Evolutionary conservation across 306 rosid genomes (phyloP), one percentile per base, ranked within the genome.

Genomic region (Fragaria iinumae): DNA sequence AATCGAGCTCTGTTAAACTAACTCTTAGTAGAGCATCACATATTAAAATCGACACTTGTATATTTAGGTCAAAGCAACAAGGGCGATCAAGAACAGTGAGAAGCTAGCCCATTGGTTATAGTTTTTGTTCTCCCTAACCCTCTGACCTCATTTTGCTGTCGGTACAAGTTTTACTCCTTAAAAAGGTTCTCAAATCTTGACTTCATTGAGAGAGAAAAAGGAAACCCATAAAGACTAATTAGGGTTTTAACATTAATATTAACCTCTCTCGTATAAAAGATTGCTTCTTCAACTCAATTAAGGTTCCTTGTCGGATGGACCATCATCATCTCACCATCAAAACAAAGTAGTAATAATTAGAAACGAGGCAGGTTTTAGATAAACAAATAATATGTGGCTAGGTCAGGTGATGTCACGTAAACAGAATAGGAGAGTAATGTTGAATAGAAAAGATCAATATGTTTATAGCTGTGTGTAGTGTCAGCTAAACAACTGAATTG

Each of bases 401-500:
- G 85, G 73, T 69, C 59, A 79, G 29, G 29, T 84, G 88, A 84
- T 86, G 89, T 86, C 93, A 83, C 79, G 71, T 70, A 75, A 73
- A 80, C 65, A 72, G 65, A 49, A 73, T 77, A 79, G 20, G 56
- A 65, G 13, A 71, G 73, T 55, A 53, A 66, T 29, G 67, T 56
- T 3, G 3, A 25, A 20, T 11, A 60, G 71, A 49, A 70, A 81
- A 76, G 41, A 74, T 29, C 57, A 64, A 76, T 78, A 81, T 72
- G 67, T 70, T 82, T 23, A 57, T 74, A 62, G 60, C 71, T 85
- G 39, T 81, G n/a, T 85, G 25, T 73, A 78, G 16, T 76, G 82
- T 88, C 85, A 80, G 91, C 87, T 86, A 87, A 92, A 88, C 93
- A 85, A 92, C 90, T 90, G 91, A 84, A 76, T 92, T 87, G 89